Evolutionary conservation across 2,329 filamentous ascomycete genomes (phyloP).

Genomic region (Metarhizium sp.): DNA sequence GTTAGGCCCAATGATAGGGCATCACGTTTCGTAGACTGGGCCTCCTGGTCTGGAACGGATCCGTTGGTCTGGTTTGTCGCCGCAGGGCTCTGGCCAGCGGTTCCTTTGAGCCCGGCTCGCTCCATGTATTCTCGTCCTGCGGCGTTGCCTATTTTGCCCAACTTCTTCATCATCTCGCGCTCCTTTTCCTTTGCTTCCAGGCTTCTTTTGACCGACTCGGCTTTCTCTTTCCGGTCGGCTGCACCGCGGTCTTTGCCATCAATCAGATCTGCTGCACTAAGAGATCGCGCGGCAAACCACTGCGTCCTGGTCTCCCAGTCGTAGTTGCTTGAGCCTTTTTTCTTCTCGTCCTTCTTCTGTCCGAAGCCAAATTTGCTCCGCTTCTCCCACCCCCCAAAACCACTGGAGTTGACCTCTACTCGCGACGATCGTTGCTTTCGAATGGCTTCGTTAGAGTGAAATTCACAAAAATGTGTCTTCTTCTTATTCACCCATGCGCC

Average conservation of each 20-base stretch:
- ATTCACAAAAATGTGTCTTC: constrained; percentile 87
- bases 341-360: constrained; percentile 10
- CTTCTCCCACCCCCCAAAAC: constrained; percentile 28
- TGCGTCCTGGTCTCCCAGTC: constrained; percentile 50
- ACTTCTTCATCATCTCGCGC: constrained; percentile 58
- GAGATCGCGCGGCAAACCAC: constrained; percentile 41
- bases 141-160: constrained; percentile 54
- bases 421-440: constrained; percentile 56
- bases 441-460: constrained; percentile 76
- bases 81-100: neutral
- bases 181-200: constrained; percentile 63
- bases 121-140: constrained; percentile 65
- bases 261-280: constrained; percentile 51
- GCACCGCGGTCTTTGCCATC: constrained; percentile 53
- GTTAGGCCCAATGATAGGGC: constrained; percentile 27
- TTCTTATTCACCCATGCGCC: constrained; percentile 78
- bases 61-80: neutral
- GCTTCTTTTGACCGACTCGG: constrained; percentile 56
- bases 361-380: constrained; percentile 17
- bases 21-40: constrained; percentile 26
- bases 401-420: constrained; percentile 71
- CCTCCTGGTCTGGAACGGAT: constrained; percentile 13
- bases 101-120: constrained; percentile 16
- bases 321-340: constrained; percentile 30
- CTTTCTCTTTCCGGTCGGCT: constrained; percentile 49